phyloP scores from a whole-genome alignment of 176 grass and related monocot genomes.

The Triticum urartu region DNA sequence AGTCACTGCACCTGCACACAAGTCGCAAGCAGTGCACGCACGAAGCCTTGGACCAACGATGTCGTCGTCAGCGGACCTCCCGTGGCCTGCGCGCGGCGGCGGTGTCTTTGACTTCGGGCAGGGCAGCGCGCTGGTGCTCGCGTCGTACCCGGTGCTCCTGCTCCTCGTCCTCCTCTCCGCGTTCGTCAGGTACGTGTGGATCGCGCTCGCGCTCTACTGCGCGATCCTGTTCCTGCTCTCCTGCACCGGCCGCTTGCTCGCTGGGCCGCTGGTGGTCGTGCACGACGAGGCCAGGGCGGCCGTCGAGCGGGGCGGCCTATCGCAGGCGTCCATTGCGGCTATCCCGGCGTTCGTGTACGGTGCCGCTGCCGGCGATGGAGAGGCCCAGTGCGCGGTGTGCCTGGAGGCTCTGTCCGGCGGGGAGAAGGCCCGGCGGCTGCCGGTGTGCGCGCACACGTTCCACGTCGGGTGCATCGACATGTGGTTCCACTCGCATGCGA shows the following conservation, averaged over 20 bases:
- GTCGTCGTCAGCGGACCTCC: no score
- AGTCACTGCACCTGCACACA: no score
- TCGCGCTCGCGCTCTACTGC: constrained; percentile 40
- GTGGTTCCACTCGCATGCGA: constrained; percentile 54
- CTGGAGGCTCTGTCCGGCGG: constrained; percentile 39
- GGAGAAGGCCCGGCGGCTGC: constrained; percentile 41
- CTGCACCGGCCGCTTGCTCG: not conserved
- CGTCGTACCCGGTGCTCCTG: constrained; percentile 40
- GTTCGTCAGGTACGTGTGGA: constrained; percentile 44
- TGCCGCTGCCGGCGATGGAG: not conserved
- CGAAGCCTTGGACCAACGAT: no score
- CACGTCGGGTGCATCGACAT: constrained; percentile 60
- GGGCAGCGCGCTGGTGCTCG: constrained; percentile 25
- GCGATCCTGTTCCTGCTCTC: constrained; percentile 9
- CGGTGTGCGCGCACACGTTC: constrained; percentile 63
- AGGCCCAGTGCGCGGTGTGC: constrained; percentile 56
- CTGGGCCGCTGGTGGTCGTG: not conserved
- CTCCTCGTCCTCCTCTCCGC: constrained; percentile 44
- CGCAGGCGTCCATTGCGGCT: not conserved
- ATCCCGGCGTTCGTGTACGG: constrained; percentile 30
- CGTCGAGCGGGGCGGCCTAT: constrained; percentile 6
- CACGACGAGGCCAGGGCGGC: not conserved
- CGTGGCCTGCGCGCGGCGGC: not conserved
- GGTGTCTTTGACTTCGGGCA: not conserved
- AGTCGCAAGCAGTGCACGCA: no score